phyloP scores from a whole-genome alignment of 106 monocot genomes.

The Apostasia ramifera region DNA sequence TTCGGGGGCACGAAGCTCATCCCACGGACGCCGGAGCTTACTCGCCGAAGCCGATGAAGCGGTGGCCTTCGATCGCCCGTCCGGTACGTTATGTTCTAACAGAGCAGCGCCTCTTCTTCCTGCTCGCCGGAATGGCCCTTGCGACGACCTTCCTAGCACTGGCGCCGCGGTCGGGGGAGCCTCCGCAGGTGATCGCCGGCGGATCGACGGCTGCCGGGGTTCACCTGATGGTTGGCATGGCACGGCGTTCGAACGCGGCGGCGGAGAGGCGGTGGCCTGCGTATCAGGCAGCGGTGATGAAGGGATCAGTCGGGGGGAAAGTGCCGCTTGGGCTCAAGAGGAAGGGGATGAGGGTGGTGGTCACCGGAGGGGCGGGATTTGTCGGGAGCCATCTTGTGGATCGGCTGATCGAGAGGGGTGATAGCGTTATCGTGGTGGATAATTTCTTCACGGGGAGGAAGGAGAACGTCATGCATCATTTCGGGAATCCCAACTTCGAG shows the following conservation, averaged over 20 bases:
- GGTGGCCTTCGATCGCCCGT: conserved; percentile 18
- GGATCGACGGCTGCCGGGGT: neutral
- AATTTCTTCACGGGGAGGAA: conserved; percentile 94
- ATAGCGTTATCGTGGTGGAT: conserved; percentile 85
- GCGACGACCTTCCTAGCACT: conserved; percentile 42
- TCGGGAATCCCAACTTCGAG: conserved; percentile 80
- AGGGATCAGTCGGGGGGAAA: conserved; percentile 37
- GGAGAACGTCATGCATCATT: conserved; percentile 86
- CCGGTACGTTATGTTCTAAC: conserved; percentile 38
- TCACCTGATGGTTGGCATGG: neutral
- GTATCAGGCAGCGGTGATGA: neutral
- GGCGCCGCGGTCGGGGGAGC: conserved; percentile 32
- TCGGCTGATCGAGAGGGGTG: conserved; percentile 59
- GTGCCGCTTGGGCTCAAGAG: conserved; percentile 69
- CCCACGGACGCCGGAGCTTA: conserved; percentile 14
- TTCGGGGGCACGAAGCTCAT: conserved; percentile 33
- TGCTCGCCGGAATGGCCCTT: conserved; percentile 55
- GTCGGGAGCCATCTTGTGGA: conserved; percentile 87
- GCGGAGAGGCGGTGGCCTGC: conserved; percentile 3
- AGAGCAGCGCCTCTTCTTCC: conserved; percentile 65
- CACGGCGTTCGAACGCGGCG: neutral
- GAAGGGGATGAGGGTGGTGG: conserved; percentile 57
- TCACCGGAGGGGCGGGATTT: conserved; percentile 86
- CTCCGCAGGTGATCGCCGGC: conserved; percentile 2
- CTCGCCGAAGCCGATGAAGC: conserved; percentile 51